These are phyloP conservation scores for Meripilus lineatus DNA, from an alignment of 1,284 basidiomycete genomes.

Conservation along the genomic window DNA sequence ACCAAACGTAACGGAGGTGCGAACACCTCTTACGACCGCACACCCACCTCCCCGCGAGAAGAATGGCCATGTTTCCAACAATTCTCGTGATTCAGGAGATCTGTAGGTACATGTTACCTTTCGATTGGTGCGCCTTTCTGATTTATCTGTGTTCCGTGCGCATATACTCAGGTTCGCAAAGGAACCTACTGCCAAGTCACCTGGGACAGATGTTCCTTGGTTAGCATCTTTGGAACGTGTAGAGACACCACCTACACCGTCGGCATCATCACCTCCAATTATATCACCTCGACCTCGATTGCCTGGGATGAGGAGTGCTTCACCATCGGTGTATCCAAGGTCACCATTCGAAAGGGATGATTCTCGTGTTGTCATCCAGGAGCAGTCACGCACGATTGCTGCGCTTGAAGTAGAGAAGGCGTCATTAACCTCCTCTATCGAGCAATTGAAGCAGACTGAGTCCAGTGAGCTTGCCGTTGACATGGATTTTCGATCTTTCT, in stretches of 20 bases:
- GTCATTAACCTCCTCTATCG: conserved; percentile 47
- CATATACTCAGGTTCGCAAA: conserved; percentile 25
- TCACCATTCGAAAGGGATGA: conserved; percentile 25
- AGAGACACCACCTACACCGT: conserved; percentile 27
- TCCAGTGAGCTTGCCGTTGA: conserved; percentile 35
- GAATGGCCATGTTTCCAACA: conserved; percentile 7
- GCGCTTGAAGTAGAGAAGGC: conserved; percentile 68
- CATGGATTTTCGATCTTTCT: not conserved
- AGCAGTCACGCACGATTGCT: conserved; percentile 60
- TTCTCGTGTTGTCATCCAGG: conserved; percentile 35
- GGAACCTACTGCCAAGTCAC: conserved; percentile 12
- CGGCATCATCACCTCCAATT: conserved; percentile 19
- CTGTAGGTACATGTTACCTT: conserved; percentile 23
- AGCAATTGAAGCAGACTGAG: conserved; percentile 35
- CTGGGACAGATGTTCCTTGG: conserved; percentile 49
- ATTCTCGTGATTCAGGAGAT: conserved; percentile 20
- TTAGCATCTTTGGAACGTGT: conserved; percentile 52
- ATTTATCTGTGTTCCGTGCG: not conserved
- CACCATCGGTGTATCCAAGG: conserved; percentile 2
- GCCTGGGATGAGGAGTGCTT: not conserved
- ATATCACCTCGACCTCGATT: conserved; percentile 15
- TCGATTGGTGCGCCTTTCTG: not conserved
- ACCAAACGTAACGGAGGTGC: conserved; percentile 30
- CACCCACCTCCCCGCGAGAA: conserved; percentile 8
- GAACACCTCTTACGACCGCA: conserved; percentile 14